Percentiles rank a stretch among this genome's conserved stretches.
These are phyloP conservation scores for Diospyros kaki DNA, from an alignment of 148 eudicot species.

Conservation along the genomic window DNA sequence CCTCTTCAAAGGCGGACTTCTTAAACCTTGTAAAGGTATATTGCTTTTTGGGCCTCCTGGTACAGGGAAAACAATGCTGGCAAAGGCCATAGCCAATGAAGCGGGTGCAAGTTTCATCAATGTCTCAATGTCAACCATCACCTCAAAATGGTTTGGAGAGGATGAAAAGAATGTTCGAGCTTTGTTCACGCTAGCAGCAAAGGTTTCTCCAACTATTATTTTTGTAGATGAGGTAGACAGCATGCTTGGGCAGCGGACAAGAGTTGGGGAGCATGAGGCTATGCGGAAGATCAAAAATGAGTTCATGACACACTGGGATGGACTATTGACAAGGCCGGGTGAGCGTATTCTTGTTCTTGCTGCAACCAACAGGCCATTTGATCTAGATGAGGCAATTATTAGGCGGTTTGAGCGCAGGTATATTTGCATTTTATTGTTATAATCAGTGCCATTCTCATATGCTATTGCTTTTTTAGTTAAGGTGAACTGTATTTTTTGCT, in stretches of 20 bases:
- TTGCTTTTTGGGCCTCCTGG: constrained; percentile 91
- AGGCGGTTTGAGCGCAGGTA: constrained; percentile 98
- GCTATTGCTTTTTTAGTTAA: not conserved
- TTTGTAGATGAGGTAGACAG: constrained; percentile 96
- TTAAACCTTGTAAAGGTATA: constrained; percentile 90
- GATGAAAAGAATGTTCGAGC: constrained; percentile 95
- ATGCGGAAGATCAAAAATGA: constrained; percentile 94
- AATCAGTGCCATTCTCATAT: not conserved
- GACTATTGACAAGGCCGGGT: constrained; percentile 71
- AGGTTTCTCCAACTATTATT: constrained; percentile 79
- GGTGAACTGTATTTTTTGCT: not conserved
- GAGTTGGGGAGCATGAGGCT: constrained; percentile 96
- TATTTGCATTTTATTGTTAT: not conserved
- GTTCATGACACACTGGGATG: constrained; percentile 97
- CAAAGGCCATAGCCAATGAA: constrained; percentile 92
- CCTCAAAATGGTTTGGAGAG: constrained; percentile 97
- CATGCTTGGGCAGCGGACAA: constrained; percentile 88
- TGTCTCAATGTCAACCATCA: constrained; percentile 93
- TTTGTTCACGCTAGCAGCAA: constrained; percentile 87
- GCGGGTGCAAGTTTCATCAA: constrained; percentile 97
- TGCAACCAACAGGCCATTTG: constrained; percentile 91
- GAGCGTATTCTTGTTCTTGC: constrained; percentile 94
- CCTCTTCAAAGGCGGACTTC: constrained; percentile 87
- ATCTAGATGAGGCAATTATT: constrained; percentile 90
- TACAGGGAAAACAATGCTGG: constrained; percentile 92